Percentiles rank a stretch among this genome's conserved stretches.
Evolutionary conservation across 257 asterid genomes (phyloP).

Genomic region (Lycium ferocissimum): DNA sequence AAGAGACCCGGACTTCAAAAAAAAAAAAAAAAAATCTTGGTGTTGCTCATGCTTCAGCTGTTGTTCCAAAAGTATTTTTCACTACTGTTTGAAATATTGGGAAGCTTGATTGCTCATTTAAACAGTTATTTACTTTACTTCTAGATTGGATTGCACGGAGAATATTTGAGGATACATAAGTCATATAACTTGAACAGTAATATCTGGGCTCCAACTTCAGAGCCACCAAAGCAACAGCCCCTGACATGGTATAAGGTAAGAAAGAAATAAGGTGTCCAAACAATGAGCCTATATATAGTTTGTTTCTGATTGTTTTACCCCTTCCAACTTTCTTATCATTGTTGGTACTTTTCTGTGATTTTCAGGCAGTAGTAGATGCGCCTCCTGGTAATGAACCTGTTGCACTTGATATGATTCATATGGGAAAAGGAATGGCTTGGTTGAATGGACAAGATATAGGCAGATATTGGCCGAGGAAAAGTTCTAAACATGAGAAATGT

Average conservation of each 20-base stretch:
- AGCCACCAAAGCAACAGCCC: conserved; percentile 80
- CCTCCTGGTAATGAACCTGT: conserved; percentile 86
- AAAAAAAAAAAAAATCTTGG: too few species aligned
- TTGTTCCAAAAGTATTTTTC: conserved; percentile 18
- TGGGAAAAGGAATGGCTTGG: conserved; percentile 98
- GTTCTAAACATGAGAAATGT: conserved; percentile 68
- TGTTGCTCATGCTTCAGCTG: conserved; percentile 14
- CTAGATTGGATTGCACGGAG: conserved; percentile 87
- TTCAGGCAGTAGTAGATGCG: conserved; percentile 74
- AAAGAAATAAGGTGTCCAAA: neutral
- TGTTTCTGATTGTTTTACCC: neutral
- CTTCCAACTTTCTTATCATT: conserved; percentile 6
- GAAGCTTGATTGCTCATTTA: conserved; percentile 17
- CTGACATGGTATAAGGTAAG: conserved; percentile 97
- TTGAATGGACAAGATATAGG: conserved; percentile 92
- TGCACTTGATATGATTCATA: conserved; percentile 86
- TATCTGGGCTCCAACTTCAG: conserved; percentile 67
- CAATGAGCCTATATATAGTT: neutral
- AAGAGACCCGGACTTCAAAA: too few species aligned
- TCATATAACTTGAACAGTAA: conserved; percentile 48
- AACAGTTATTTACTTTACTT: conserved; percentile 25
- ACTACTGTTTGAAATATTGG: conserved; percentile 19
- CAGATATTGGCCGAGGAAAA: conserved; percentile 85
- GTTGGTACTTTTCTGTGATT: neutral
- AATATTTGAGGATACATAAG: conserved; percentile 61